Evolutionary conservation across 2,329 filamentous ascomycete genomes (phyloP).

Genomic region (Claviceps purpurea): DNA sequence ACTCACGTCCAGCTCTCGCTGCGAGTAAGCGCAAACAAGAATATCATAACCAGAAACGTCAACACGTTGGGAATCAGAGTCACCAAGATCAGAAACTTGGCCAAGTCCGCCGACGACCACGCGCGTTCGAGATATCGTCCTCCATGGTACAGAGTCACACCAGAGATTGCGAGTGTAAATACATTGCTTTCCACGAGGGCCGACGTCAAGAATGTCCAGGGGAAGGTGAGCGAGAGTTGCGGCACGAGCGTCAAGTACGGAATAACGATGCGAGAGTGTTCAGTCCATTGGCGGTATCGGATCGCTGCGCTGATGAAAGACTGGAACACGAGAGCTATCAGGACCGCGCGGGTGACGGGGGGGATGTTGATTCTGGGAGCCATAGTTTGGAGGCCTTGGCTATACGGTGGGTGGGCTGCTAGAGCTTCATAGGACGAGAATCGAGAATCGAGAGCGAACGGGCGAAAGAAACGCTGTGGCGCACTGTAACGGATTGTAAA

Average conservation of each 20-base stretch:
- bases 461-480: not conserved
- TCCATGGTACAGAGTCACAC: slow-evolving; percentile 73
- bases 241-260: slow-evolving; percentile 85
- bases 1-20: slow-evolving; percentile 56
- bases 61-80: slow-evolving; percentile 69
- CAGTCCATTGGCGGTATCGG: slow-evolving; percentile 56
- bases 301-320: slow-evolving; percentile 73
- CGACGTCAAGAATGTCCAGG: slow-evolving; percentile 81
- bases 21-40: slow-evolving; percentile 58
- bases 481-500: not conserved
- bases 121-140: slow-evolving; percentile 91
- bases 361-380: slow-evolving; percentile 80
- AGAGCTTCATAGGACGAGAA: not conserved
- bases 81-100: slow-evolving; percentile 71
- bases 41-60: slow-evolving; percentile 57
- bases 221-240: slow-evolving; percentile 69
- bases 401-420: not conserved
- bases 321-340: slow-evolving; percentile 61
- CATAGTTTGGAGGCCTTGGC: slow-evolving; percentile 35
- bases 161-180: slow-evolving; percentile 68
- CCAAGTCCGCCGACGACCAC: slow-evolving; percentile 86
- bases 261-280: slow-evolving; percentile 52
- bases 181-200: slow-evolving; percentile 89
- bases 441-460: not conserved
- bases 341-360: slow-evolving; percentile 71